These are phyloP conservation scores for Aspergillus panamensis DNA, from an alignment of 495 filamentous ascomycete genomes.

Conservation along the genomic window DNA sequence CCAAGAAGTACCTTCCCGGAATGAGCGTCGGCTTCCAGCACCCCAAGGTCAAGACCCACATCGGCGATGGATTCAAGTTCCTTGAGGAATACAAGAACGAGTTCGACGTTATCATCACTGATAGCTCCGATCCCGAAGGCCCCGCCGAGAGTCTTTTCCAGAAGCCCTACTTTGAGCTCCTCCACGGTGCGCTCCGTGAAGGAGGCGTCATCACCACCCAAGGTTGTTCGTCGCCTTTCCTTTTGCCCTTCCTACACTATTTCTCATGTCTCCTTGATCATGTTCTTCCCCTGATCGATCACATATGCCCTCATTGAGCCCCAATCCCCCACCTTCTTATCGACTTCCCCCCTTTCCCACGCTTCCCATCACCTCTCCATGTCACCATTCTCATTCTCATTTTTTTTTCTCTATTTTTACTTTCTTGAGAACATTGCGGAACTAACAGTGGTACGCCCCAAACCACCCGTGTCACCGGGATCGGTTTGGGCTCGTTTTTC, in stretches of 20 bases:
- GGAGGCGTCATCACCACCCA: conserved; percentile 99
- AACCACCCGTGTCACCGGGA: conserved; percentile 35
- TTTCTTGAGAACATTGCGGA: conserved; percentile 11
- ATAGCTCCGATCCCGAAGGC: conserved; percentile 95
- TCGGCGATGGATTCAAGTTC: conserved; percentile 98
- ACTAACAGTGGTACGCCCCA: conserved; percentile 34
- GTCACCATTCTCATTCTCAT: background rate
- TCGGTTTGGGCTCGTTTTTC: conserved; percentile 34
- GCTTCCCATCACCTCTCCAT: conserved; percentile 7
- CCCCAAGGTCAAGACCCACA: conserved; percentile 83
- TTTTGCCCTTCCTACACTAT: conserved; percentile 24
- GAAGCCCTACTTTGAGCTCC: conserved; percentile 96
- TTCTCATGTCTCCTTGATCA: conserved; percentile 4
- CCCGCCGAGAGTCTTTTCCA: conserved; percentile 95
- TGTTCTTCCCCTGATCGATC: conserved; percentile 12
- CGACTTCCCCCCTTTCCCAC: conserved; percentile 12
- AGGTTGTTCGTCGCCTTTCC: conserved; percentile 94
- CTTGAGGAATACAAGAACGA: conserved; percentile 86
- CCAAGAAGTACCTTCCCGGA: conserved; percentile 94
- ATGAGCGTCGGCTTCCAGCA: conserved; percentile 93
- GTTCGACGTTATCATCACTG: conserved; percentile 99
- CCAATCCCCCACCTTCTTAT: conserved; percentile 6
- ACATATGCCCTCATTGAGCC: background rate
- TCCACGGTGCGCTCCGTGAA: conserved; percentile 81
- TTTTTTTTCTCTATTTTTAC: conserved; percentile 1